These are phyloP conservation scores for Zymoseptoria pseudotritici DNA, from an alignment of 2,329 filamentous ascomycete genomes.

Conservation along the genomic window DNA sequence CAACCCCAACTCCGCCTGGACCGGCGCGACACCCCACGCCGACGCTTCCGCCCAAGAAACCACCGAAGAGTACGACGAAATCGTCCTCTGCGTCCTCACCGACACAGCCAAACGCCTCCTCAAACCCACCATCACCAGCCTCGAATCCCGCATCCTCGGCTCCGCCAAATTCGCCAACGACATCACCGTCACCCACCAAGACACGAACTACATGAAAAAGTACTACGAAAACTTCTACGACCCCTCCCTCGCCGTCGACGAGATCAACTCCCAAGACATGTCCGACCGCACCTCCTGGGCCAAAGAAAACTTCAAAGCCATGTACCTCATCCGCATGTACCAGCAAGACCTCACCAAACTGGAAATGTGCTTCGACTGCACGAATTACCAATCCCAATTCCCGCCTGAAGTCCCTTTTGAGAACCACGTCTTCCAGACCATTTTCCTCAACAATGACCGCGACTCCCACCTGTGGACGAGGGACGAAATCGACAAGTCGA, in stretches of 20 bases:
- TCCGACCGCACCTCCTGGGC: conserved; percentile 38
- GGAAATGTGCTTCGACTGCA: conserved; percentile 64
- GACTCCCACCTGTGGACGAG: conserved; percentile 52
- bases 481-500: conserved; percentile 50
- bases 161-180: conserved; percentile 64
- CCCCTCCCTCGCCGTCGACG: conserved; percentile 37
- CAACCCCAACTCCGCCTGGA: conserved; percentile 40
- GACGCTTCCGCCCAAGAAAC: conserved; percentile 36
- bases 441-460: conserved; percentile 54
- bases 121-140: conserved; percentile 49
- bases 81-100: conserved; percentile 56
- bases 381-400: conserved; percentile 68
- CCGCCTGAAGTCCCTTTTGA: conserved; percentile 47
- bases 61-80: conserved; percentile 53
- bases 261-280: conserved; percentile 37
- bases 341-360: conserved; percentile 47
- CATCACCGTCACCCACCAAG: conserved; percentile 62
- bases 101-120: conserved; percentile 54
- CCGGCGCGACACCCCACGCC: conserved; percentile 29
- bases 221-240: conserved; percentile 60
- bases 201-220: conserved; percentile 56
- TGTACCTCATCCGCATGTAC: conserved; percentile 60
- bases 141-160: conserved; percentile 62
- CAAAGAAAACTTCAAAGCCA: conserved; percentile 50
- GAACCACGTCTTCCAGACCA: conserved; percentile 63